phyloP scores from a whole-genome alignment of 441 rosid species.

The Sinapis alba region DNA sequence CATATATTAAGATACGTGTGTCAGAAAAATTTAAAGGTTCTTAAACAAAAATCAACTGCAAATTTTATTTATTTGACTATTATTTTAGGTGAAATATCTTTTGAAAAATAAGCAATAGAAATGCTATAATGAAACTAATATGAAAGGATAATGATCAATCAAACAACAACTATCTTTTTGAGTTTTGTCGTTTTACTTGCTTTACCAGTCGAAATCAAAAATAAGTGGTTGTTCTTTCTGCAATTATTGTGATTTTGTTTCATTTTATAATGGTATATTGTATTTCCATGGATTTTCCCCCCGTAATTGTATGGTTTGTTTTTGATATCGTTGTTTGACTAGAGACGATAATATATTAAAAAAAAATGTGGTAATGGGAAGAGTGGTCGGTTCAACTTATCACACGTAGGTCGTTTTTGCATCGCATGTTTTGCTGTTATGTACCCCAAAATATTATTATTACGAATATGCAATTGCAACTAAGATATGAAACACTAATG shows the following conservation, averaged over 20 bases:
- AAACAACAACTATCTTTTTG: slow-evolving; percentile 26
- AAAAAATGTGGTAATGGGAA: not conserved
- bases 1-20: not conserved
- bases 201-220: slow-evolving; percentile 7
- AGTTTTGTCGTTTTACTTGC: slow-evolving; percentile 19
- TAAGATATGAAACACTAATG: slow-evolving; percentile 16
- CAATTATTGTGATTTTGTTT: not conserved
- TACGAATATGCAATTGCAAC: not conserved
- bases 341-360: not conserved
- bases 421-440: slow-evolving; percentile 27
- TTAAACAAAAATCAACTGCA: too few relatives aligned
- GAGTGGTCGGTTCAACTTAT: slow-evolving; percentile 3
- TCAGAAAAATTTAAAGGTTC: too few relatives aligned
- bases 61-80: not conserved
- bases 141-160: slow-evolving; percentile 15
- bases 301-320: not conserved
- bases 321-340: not conserved
- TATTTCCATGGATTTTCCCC: not conserved
- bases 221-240: not conserved
- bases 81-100: not conserved
- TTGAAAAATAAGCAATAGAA: not conserved
- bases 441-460: slow-evolving; percentile 6
- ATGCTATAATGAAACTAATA: not conserved
- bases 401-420: slow-evolving; percentile 35
- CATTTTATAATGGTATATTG: slow-evolving; percentile 2